These are phyloP conservation scores for Pythium phragmiticola DNA, from an alignment of 352 stramenopile genomes.

Conservation along the genomic window DNA sequence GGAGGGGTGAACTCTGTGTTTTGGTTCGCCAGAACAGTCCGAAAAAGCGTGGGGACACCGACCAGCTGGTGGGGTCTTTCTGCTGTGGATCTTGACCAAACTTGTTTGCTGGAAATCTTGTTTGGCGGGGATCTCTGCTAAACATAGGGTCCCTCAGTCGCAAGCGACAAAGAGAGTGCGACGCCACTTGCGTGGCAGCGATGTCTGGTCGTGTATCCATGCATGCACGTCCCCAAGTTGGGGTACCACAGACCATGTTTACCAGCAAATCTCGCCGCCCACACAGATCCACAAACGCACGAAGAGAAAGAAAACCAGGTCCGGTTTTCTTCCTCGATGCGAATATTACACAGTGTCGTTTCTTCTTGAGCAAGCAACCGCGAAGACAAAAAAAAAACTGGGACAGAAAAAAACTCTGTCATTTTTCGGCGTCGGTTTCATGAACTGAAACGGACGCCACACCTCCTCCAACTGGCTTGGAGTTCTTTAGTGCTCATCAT, in stretches of 20 bases:
- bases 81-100: constrained; percentile 6
- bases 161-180: constrained; percentile 15
- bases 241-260: not conserved
- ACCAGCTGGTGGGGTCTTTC: constrained; percentile 19
- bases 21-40: constrained; percentile 1
- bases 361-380: not conserved
- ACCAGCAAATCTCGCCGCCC: not conserved
- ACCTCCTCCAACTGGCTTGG: constrained; percentile 9
- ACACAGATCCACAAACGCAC: not conserved
- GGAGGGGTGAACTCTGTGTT: constrained; percentile 24
- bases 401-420: not conserved
- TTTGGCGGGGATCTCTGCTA: not conserved
- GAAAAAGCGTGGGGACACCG: constrained; percentile 12
- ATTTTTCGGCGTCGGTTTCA: not conserved
- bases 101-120: not conserved
- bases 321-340: not conserved
- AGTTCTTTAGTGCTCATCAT: not conserved
- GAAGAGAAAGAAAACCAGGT: constrained; percentile 1
- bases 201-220: not conserved
- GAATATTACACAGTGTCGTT: not conserved
- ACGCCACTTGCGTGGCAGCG: not conserved
- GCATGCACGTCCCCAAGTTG: not conserved
- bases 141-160: constrained; percentile 10
- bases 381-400: not conserved
- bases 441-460: constrained; percentile 5